These are phyloP conservation scores for Fagopyrum esculentum DNA, from an alignment of 148 eudicot species.

Conservation along the genomic window DNA sequence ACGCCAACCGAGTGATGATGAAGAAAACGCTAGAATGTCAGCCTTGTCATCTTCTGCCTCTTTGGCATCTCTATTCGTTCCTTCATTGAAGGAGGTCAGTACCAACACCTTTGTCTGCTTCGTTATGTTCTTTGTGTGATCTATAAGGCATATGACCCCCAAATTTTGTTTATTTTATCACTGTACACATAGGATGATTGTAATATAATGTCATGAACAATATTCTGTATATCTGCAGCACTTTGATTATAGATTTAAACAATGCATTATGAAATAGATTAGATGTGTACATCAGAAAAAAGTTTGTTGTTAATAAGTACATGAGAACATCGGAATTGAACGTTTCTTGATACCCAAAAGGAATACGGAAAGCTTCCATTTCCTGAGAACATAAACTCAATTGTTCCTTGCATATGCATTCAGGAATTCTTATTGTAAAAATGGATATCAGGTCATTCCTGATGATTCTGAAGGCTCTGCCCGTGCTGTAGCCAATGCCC, in stretches of 20 bases:
- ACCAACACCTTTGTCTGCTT: background rate
- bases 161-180: background rate
- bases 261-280: background rate
- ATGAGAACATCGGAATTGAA: background rate
- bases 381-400: background rate
- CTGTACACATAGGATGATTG: background rate
- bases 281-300: background rate
- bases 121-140: background rate
- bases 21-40: slow-evolving; percentile 52
- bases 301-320: background rate
- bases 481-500: slow-evolving; percentile 45
- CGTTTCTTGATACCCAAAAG: background rate
- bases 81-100: slow-evolving; percentile 82
- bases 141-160: background rate
- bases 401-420: background rate
- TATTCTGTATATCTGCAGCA: background rate
- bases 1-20: slow-evolving; percentile 54
- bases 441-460: slow-evolving; percentile 38
- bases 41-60: slow-evolving; percentile 55
- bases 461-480: slow-evolving; percentile 56
- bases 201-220: background rate
- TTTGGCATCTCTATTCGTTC: slow-evolving; percentile 62
- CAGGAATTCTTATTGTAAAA: background rate
- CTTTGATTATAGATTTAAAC: background rate
- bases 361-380: background rate